Evolutionary conservation across 768 basidiomycete genomes (phyloP), one percentile per base, ranked within the genome.

Genomic region (Mycena capillaripes): DNA sequence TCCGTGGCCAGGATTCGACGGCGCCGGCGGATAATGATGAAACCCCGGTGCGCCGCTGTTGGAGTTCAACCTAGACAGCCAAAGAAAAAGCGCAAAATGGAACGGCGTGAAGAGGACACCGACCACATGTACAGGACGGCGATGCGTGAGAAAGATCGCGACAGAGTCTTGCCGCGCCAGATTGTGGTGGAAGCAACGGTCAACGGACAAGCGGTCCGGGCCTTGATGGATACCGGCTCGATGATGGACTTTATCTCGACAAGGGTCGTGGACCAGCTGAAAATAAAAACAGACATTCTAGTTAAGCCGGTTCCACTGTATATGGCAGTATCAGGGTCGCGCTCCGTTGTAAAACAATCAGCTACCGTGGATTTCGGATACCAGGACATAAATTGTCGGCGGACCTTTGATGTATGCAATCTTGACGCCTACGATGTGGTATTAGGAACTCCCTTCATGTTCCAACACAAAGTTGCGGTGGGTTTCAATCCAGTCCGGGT

Each of bases 231-330:
- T 29, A 65, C 72, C 0, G 72, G 72, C 3, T 84, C 82, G 0
- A 63, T 79, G 53, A 77, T 78, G 19, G 82, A 84, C 66, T 82
- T 84, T 42, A 75, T 84, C n/a, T 79, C 80, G 2, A 75, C 81
- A 9, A 75, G 58, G 27, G 19, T 83, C 1, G 80, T 79, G 19
- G 77, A 82, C 70, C 82, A 84, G 69, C 55, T 84, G 9, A 74
- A 77, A 21, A 44, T 81, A 1, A 56, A 72, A 29, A 30, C 48
- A 0, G 71, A 75, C 12, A 57, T 72, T 14, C 66, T 84, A 0
- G 77, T 53, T 5, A 83, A 83, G 67, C 82, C 81, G 1, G 32
- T 84, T 21, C 67, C 79, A 2, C 59, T 84, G 0, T 80, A 81
- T 17, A 70, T 85, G 5, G 83, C 82, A 0, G 78, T 80, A 0